A percentile compares a stretch with the other conserved stretches of the same genome.
These are phyloP conservation scores for Ophiorrhiza pumila DNA, from an alignment of 257 asterid species.

Conservation along the genomic window DNA sequence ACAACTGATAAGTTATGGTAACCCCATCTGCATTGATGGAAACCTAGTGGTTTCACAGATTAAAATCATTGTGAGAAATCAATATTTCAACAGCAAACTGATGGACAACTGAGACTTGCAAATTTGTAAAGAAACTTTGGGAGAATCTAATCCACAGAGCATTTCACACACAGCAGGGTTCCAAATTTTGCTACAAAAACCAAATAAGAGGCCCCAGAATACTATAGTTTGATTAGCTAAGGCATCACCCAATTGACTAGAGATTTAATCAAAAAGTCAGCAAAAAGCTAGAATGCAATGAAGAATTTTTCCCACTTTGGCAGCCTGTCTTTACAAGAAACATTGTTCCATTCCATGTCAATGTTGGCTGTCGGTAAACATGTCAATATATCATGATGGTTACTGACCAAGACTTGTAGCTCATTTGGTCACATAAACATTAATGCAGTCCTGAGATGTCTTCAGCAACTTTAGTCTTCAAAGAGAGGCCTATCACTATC, in stretches of 20 bases:
- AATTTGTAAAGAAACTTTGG: neutral
- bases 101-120: neutral
- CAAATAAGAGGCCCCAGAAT: neutral
- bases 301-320: neutral
- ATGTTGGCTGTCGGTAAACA: neutral
- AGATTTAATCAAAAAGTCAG: neutral
- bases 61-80: neutral
- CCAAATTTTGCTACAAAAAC: neutral
- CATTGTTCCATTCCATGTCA: neutral
- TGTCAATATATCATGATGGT: neutral
- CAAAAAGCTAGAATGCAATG: neutral
- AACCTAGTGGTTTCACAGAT: constrained; percentile 51
- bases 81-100: neutral
- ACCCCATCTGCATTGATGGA: constrained; percentile 99
- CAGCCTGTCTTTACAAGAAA: neutral
- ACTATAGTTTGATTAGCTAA: neutral
- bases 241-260: neutral
- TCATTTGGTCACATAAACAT: neutral
- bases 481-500: neutral
- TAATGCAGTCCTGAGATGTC: neutral
- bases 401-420: neutral
- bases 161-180: neutral
- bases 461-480: neutral
- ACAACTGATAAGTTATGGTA: constrained; percentile 85
- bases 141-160: neutral